Evolutionary conservation across 768 basidiomycete species (phyloP), one percentile per base, ranked within the genome.

Genomic region (Serendipita vermifera): DNA sequence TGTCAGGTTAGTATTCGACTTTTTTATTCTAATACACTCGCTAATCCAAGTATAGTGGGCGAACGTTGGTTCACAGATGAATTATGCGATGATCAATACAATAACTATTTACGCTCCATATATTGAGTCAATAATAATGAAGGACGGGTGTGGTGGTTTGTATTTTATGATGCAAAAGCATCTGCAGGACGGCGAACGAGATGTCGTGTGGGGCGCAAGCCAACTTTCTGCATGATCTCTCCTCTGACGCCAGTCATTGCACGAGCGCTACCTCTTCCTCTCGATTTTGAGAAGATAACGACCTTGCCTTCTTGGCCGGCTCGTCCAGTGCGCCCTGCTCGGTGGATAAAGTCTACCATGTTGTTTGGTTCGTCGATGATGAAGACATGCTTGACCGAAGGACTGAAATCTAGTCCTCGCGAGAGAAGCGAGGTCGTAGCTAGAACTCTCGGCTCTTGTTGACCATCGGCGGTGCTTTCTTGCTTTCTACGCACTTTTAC

Each of bases 341-440:
- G 81, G 69, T 96, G 92, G 58, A 96, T 67, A 66, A 94, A 93
- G 67, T 96, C 92, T 35, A 93, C 77, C 75, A 85, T 86, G 65
- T 90, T 93, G 61, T 85, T 72, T 17, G 92, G 91, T 64, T 86
- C 80, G 62, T 94, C 92, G 22, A 87, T 75, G 60, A 94, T 83
- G 66, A 96, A 84, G 2, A 94, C 85, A 62, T 92, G 81, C 59
- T 77, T 75, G 61, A 94, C 79, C n/a, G 57, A 46, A 0, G 88
- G 82, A 13, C 81, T 73, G 63, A 96, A 96, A 67, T 96, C 92
- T 1, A 94, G 77, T 1, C 92, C 92, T 17, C 92, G 79, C 7
- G 89, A 90, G 26, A 96, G 81, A 32, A 96, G 74, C 3, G 90
- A 93, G 0, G 92, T 96, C 32, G 92, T 93, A 55, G 94, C 75